Base-by-base conservation (phyloP, 805 yeast genomes). In the Candida alai region DNA sequence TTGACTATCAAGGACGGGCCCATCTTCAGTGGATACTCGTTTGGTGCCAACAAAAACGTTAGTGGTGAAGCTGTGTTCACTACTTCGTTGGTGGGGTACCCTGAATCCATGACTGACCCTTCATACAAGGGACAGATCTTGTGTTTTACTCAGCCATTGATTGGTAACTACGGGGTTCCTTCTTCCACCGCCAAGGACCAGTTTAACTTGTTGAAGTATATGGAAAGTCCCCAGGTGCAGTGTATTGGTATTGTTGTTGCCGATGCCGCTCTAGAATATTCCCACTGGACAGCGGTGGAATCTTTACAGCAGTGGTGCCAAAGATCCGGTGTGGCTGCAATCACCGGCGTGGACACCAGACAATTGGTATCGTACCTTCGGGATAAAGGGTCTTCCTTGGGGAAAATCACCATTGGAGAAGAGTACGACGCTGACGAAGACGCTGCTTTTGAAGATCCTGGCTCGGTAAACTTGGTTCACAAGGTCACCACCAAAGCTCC, bases 241-340 rank as follows among this genome's bases (percentile, higher is more conserved):
- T 89, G 97, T 64, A 80, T 84, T 41, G 99, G 97, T 49, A 87
- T 93, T 40, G 95, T 93, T 31, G 98, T 93, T 18, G 84, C 95
- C 27, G 96, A 93, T 55, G 96, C 78, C 36, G 97, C 98, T 15
- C 75, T 89, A 73, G 76, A 88, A 58, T 87, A 90, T 63, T 86
- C 96, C n/a, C 99, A 93, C 61, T 93, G 98, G 98, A 89, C 97
- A 23, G 99, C 99, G 3, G 96, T 93, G 21, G 97, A 93, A 68
- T 82, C 95, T 13, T 73, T 93, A 39, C 84, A 86, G 40, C 85
- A 84, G 49, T 93, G 97, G 98, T 93, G 98, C 69, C 78, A 84
- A 63, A 80, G 96, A 56, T 94, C 88, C 49, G 96, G 95, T 27
- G 93, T 94, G 36, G 94, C 97, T 37, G 73, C 96, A 29, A 84